Percentiles rank a stretch among this genome's conserved stretches.
phyloP scores from a whole-genome alignment of 164 flowering plant species.

The Umbilicus rupestris region DNA sequence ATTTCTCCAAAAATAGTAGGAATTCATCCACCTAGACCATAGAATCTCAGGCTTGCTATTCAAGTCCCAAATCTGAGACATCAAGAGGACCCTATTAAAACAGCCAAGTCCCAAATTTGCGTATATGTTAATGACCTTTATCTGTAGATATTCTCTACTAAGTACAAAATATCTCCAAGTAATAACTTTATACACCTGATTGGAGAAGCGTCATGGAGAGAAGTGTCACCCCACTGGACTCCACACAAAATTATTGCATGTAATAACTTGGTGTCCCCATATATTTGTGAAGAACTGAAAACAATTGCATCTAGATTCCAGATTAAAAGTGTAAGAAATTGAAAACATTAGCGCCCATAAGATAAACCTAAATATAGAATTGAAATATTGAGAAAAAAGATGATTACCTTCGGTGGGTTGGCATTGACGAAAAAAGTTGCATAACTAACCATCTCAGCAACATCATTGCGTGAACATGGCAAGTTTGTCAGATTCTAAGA shows the following conservation, averaged over 20 bases:
- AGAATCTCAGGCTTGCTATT: too few species aligned
- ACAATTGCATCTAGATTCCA: slow-evolving; percentile 44
- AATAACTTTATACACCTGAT: slow-evolving; percentile 35
- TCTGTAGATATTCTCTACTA: slow-evolving; percentile 41
- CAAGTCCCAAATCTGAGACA: too few species aligned
- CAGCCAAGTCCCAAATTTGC: too few species aligned
- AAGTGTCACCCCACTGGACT: slow-evolving; percentile 83
- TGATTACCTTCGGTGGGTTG: slow-evolving; percentile 58
- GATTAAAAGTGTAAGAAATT: slow-evolving; percentile 30
- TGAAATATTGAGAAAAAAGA: background rate
- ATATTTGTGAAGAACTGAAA: slow-evolving; percentile 55
- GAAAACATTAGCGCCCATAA: background rate
- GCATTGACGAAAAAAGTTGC: slow-evolving; percentile 87
- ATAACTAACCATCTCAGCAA: slow-evolving; percentile 84
- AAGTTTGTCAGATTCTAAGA: background rate
- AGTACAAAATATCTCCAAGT: slow-evolving; percentile 35
- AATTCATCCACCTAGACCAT: too few species aligned
- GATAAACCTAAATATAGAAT: background rate
- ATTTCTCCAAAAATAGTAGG: too few species aligned
- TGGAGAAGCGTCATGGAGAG: slow-evolving; percentile 32
- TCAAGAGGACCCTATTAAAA: too few species aligned
- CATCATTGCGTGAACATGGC: slow-evolving; percentile 50
- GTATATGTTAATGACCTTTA: too few species aligned
- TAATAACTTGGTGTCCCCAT: slow-evolving; percentile 97
- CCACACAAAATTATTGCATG: slow-evolving; percentile 61